Evolutionary conservation across 495 filamentous ascomycete species (phyloP), one percentile per base, ranked within the genome.

Genomic region (Geoglossum glabrum): DNA sequence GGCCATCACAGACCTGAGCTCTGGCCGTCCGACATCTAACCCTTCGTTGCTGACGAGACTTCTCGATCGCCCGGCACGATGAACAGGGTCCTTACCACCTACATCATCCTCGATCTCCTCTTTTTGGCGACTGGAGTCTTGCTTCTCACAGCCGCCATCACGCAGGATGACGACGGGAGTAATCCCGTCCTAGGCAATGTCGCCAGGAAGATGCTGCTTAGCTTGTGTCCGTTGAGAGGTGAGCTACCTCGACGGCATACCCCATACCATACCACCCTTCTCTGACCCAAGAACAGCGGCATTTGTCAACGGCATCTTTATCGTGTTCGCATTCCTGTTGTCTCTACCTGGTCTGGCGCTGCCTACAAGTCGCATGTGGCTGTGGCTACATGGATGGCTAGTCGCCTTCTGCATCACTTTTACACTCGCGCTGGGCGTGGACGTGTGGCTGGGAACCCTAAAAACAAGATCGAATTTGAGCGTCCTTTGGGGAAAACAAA

Each of bases 401-500:
- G 69, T 82, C 5, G 72, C 80, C 30, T 61, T 79, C 54, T 82
- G 76, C 68, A 73, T 72, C 10, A 46, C 80, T 31, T 85, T 84
- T 67, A 85, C 79, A 28, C 68, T 87, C 63, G 63, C 76, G 50
- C 66, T 86, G 6, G 84, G 84, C 25, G 64, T 88, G 54, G 71
- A 74, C 36, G 69, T 87, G 57, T 88, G 84, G 84, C 76, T 85
- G 61, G 66, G 77, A 56, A 88, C 84, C 2, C 72, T 88, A 57
- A 74, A 72, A 64, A 81, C 79, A 28, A 74, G 79, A 60, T 68
- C 70, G 3, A 77, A 78, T 40, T 74, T 86, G 60, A 64, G 64
- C 43, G 62, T 64, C 0, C 68, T 82, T 47, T 88, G 81, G 76
- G 69, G 64, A 7, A 57, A 65, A n/a, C 78, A 84, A 64, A 60